Evolutionary conservation across 441 rosid species (phyloP), one percentile per base, ranked within the genome.

Genomic region (Macaranga tanarius): DNA sequence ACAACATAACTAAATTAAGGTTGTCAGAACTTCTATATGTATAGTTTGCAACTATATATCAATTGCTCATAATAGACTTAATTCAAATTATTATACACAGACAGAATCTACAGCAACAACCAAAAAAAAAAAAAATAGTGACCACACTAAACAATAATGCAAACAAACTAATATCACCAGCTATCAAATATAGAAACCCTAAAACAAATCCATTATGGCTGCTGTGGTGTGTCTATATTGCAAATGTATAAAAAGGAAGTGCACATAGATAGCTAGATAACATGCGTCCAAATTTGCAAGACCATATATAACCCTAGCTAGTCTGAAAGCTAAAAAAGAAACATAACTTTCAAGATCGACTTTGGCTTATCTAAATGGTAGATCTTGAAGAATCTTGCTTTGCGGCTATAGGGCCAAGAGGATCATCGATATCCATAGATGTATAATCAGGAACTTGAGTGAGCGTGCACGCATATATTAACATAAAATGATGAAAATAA

Each of bases 301-400:
- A n/a, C 44, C 70, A 22, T n/a, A n/a, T n/a, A n/a, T 56, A 75
- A 58, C 20, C 26, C 60, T 60, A 72, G 34, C 60, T 60, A 72
- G 34, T 71, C 72, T 42, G 51, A 71, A 71, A 76, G 15, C n/a
- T 34, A 4, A 34, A 3, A 34, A 34, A 5, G 38, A 7, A 34
- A 34, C 7, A 4, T 34, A 7, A 34, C 7, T 34, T 34, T 34
- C 38, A 34, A 34, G 38, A 0, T 34, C 38, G 38, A 34, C 38
- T 34, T 34, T 34, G 38, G 38, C 22, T 34, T 74, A 25, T 16
- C 65, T 67, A 69, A 34, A 23, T 28, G 58, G 57, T 7, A 64
- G 57, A 67, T 66, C 75, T 45, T 57, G 70, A 51, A 72, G 28
- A 23, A 75, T 70, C 66, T 63, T 23, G 67, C 70, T 62, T 68